Base-by-base conservation (phyloP, 441 rosid species). In the Croton setiger region DNA sequence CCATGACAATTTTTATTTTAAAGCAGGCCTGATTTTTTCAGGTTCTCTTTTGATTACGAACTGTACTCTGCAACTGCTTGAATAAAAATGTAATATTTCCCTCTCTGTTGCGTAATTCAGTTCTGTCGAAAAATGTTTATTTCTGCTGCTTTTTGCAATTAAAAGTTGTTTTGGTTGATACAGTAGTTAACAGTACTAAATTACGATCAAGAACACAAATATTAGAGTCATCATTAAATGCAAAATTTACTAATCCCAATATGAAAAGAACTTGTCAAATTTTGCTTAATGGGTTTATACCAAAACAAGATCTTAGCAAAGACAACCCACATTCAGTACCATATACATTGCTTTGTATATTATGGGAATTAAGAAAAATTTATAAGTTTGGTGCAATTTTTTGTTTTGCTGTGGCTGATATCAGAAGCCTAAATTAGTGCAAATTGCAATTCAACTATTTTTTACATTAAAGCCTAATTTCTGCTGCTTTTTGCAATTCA, bases 21-120 rank as follows among this genome's bases (percentile, higher is more conserved):
- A 54, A 53, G 62, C 21, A 72, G 70, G 47, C 69, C 64, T 63
- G 51, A 63, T 54, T 68, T 61, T 57, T 66, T 64, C 64, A 83
- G 79, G 64, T 49, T 71, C 67, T 76, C 78, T 63, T n/a, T 14
- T 66, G 78, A n/a, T 47, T 54, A 55, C 58, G 81, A 79, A 73
- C 66, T 81, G 80, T 79, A 63, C 73, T 9, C 37, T 44, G 75
- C 79, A 71, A 57, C 79, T 70, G 33, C 66, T 59, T 39, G 14
- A 48, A 69, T 69, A 69, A 60, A 27, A 60, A 36, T 43, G 41
- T 20, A 8, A 49, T 68, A 17, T 37, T 23, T 47, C 2, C 14
- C 58, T 15, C 31, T 27, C 7, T 18, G 4, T 20, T 7, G 11
- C 23, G 57, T 41, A 9, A 23, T 23, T n/a, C 53, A 55, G 9